A percentile compares a stretch with the other conserved stretches of the same genome.
Conservation (phyloP, 2,329 filamentous ascomycete genomes). For the Penicillium sp. region DNA sequence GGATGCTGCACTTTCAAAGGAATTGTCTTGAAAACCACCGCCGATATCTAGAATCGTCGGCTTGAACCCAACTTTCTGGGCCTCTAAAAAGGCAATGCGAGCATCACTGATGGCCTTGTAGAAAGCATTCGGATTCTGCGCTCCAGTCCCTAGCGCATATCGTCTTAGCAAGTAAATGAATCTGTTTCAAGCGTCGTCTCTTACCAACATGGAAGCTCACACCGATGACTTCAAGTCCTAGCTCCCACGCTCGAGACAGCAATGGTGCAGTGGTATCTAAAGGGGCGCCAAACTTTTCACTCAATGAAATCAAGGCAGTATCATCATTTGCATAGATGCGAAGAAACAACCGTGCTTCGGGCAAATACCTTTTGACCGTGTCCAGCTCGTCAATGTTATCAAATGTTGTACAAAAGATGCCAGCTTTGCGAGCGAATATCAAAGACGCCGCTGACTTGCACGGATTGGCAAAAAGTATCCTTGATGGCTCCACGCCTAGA, state of each 20-base stretch:
- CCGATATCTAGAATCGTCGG: constrained; percentile 26
- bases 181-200: constrained; percentile 15
- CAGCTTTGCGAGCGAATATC: constrained; percentile 14
- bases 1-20: constrained; percentile 20
- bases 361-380: constrained; percentile 20
- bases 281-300: constrained; percentile 23
- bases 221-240: constrained; percentile 23
- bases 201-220: constrained; percentile 32
- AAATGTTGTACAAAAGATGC: constrained; percentile 24
- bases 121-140: constrained; percentile 17
- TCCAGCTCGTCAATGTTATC: constrained; percentile 29
- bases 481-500: constrained; percentile 21
- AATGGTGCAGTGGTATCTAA: constrained; percentile 16
- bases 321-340: constrained; percentile 22
- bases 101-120: constrained; percentile 18
- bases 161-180: constrained; percentile 22
- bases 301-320: constrained; percentile 12
- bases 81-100: constrained; percentile 14
- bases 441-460: constrained; percentile 23
- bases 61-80: constrained; percentile 11
- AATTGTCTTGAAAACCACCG: constrained; percentile 24
- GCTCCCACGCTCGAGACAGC: constrained; percentile 19
- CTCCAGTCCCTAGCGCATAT: constrained; percentile 14
- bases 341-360: constrained; percentile 20
- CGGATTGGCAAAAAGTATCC: constrained; percentile 29